Conservation (phyloP, 108 stramenopile species). For the Halocafeteria seosinensis region DNA sequence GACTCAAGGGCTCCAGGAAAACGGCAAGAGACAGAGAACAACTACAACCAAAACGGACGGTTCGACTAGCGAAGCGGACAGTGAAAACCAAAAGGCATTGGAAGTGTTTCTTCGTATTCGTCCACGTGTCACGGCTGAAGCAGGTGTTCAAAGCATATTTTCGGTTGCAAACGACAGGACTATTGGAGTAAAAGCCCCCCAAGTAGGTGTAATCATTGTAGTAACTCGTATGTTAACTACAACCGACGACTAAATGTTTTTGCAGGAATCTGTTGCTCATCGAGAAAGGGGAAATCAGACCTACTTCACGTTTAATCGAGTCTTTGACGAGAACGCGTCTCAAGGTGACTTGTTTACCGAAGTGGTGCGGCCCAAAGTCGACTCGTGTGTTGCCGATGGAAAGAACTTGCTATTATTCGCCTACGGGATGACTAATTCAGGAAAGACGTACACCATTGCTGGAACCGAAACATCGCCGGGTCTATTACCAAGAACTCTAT, state of each 20-base stretch:
- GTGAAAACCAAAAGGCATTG: too few species aligned
- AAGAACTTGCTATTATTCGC: slow-evolving; percentile 59
- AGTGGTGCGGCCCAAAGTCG: slow-evolving; percentile 19
- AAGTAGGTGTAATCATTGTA: too few species aligned
- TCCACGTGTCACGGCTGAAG: not conserved
- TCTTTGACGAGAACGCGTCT: slow-evolving; percentile 15
- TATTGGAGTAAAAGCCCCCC: not conserved
- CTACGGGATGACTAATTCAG: slow-evolving; percentile 93
- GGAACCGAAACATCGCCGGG: slow-evolving; percentile 37
- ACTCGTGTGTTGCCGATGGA: slow-evolving; percentile 14
- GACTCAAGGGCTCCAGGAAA: too few species aligned
- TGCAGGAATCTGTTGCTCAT: too few species aligned
- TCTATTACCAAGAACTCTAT: slow-evolving; percentile 27
- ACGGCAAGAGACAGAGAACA: too few species aligned
- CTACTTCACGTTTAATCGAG: slow-evolving; percentile 21
- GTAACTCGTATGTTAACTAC: too few species aligned
- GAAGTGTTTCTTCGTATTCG: not conserved
- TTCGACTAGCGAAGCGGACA: too few species aligned
- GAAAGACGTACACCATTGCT: slow-evolving; percentile 88
- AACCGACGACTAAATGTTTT: too few species aligned
- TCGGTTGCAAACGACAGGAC: not conserved
- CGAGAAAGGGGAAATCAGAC: too few species aligned
- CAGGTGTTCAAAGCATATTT: not conserved
- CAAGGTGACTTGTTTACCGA: slow-evolving; percentile 20
- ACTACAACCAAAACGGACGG: too few species aligned